A percentile compares a stretch with the other conserved stretches of the same genome.
Evolutionary conservation across 148 eudicot species (phyloP).

Genomic region (Silene uniflora): DNA sequence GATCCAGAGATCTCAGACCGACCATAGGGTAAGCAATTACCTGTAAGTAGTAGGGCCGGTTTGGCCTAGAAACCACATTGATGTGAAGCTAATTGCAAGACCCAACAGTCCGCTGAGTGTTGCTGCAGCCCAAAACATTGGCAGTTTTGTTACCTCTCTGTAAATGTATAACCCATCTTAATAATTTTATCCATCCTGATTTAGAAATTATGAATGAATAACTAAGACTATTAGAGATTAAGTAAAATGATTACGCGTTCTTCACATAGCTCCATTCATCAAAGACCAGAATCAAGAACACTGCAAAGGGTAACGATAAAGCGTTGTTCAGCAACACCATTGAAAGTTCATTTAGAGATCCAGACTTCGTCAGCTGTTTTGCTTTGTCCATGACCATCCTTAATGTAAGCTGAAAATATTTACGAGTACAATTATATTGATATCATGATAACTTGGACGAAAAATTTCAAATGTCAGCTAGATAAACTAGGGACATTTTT

Average conservation of each 20-base stretch:
- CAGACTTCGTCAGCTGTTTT: conserved; percentile 60
- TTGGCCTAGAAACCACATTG: conserved; percentile 86
- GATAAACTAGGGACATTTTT: background rate
- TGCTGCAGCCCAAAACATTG: conserved; percentile 81
- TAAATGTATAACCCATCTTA: conserved; percentile 21
- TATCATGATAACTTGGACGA: background rate
- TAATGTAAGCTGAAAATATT: conserved; percentile 57
- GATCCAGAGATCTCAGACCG: background rate
- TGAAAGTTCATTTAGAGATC: conserved; percentile 80
- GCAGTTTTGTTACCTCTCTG: conserved; percentile 53
- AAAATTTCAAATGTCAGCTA: background rate
- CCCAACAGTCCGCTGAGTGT: conserved; percentile 80
- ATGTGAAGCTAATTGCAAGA: conserved; percentile 87
- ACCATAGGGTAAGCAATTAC: conserved; percentile 27
- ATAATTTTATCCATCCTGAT: background rate
- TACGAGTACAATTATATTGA: background rate
- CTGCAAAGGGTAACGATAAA: conserved; percentile 66
- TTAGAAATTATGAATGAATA: background rate
- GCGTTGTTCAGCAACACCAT: conserved; percentile 85
- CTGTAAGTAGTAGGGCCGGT: conserved; percentile 88
- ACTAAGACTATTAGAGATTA: background rate
- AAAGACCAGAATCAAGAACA: conserved; percentile 54
- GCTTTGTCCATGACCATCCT: conserved; percentile 85
- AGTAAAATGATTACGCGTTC: conserved; percentile 43
- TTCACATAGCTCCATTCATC: conserved; percentile 66